A percentile compares a stretch with the other conserved stretches of the same genome.
phyloP scores from a whole-genome alignment of 257 asterid genomes.

The Przewalskia tangutica region DNA sequence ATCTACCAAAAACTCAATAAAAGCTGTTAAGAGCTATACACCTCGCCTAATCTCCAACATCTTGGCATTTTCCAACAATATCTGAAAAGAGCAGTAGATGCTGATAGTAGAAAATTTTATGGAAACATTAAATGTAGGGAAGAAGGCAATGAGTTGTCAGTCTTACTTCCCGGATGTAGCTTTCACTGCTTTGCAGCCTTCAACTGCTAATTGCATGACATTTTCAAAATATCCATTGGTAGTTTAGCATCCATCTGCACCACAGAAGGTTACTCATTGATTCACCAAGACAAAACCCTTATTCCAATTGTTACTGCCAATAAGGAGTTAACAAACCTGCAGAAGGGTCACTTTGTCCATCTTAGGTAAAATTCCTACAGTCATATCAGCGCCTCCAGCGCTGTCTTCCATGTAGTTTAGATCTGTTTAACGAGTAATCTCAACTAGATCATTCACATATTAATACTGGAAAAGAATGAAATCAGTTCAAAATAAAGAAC shows the following conservation, averaged over 20 bases:
- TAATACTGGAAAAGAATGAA: background rate
- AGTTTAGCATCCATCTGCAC: slow-evolving; percentile 84
- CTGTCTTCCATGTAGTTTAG: slow-evolving; percentile 87
- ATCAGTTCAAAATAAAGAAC: background rate
- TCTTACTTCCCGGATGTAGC: slow-evolving; percentile 68
- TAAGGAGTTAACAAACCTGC: slow-evolving; percentile 42
- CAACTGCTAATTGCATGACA: slow-evolving; percentile 84
- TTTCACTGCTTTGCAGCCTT: slow-evolving; percentile 91
- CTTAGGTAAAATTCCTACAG: slow-evolving; percentile 85
- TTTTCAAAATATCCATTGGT: slow-evolving; percentile 75
- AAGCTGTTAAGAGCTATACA: slow-evolving; percentile 13
- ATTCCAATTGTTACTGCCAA: background rate
- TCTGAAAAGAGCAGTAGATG: slow-evolving; percentile 24
- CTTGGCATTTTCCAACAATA: slow-evolving; percentile 65
- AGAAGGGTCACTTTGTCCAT: slow-evolving; percentile 89
- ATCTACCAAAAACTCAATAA: background rate
- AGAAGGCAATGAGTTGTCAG: background rate
- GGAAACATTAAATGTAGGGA: background rate
- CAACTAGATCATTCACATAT: background rate
- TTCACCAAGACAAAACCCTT: background rate
- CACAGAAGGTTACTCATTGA: background rate
- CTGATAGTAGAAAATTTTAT: background rate
- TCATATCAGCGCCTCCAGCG: slow-evolving; percentile 98
- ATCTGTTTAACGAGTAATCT: slow-evolving; percentile 35
- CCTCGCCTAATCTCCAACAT: slow-evolving; percentile 63